A percentile compares a stretch with the other conserved stretches of the same genome.
These are phyloP conservation scores for Verticillium dahliae DNA, from an alignment of 2,329 filamentous ascomycete species.

Conservation along the genomic window DNA sequence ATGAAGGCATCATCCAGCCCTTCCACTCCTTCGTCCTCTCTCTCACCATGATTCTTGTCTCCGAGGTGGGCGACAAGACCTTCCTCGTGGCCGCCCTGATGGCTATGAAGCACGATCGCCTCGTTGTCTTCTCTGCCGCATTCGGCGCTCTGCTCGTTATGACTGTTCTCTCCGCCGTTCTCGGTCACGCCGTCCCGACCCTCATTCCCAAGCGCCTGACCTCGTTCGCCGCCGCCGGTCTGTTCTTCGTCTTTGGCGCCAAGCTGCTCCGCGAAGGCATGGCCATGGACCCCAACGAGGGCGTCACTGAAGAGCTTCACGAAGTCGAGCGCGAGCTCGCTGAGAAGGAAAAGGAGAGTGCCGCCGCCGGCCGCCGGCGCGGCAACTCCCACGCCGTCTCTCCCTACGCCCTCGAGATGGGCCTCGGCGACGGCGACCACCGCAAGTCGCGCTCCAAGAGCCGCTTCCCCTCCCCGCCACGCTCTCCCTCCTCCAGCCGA, in stretches of 20 bases:
- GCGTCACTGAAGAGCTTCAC: conserved; percentile 94
- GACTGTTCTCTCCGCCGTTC: conserved; percentile 87
- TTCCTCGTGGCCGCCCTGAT: conserved; percentile 95
- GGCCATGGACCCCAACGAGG: conserved; percentile 82
- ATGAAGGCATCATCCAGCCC: conserved; percentile 65
- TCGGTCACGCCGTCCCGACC: conserved; percentile 87
- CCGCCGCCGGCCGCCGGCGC: conserved; percentile 48
- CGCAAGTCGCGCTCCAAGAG: conserved; percentile 68
- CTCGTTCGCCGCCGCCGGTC: conserved; percentile 72
- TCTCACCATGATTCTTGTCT: conserved; percentile 94
- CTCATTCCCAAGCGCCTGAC: conserved; percentile 88
- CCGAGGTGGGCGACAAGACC: conserved; percentile 96
- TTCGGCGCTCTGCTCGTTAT: conserved; percentile 86
- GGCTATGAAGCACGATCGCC: conserved; percentile 95
- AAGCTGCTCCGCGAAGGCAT: conserved; percentile 82
- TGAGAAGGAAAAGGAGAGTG: conserved; percentile 74
- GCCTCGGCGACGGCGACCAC: conserved; percentile 43
- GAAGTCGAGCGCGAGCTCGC: conserved; percentile 92
- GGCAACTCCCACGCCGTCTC: conserved; percentile 57
- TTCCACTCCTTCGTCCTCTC: conserved; percentile 87
- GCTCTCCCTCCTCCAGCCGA: conserved; percentile 73
- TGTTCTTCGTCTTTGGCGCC: conserved; percentile 86
- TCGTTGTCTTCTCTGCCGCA: conserved; percentile 93
- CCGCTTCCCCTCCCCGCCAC: conserved; percentile 71
- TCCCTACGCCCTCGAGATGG: conserved; percentile 75